Conservation (phyloP, 306 rosid species). For the Citrullus colocynthis region DNA sequence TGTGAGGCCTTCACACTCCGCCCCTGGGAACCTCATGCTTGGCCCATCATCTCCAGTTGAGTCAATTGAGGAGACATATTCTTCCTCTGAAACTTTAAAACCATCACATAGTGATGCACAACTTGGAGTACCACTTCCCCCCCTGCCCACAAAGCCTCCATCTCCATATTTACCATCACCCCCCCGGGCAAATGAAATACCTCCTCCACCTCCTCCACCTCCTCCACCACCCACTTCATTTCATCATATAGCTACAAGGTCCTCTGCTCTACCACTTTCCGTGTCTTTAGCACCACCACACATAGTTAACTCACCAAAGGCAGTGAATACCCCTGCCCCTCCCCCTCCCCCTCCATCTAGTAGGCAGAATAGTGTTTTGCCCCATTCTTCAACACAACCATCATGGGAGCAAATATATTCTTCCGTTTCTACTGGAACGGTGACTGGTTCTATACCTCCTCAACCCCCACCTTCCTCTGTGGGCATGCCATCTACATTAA, state of each 20-base stretch:
- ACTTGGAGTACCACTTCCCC: slow-evolving; percentile 10
- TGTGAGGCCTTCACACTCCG: slow-evolving; percentile 37
- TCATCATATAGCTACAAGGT: background rate
- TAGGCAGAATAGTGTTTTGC: background rate
- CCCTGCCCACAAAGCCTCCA: slow-evolving; percentile 26
- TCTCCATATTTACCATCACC: slow-evolving; percentile 15
- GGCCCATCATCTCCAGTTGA: slow-evolving; percentile 21
- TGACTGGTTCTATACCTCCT: background rate
- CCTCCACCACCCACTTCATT: background rate
- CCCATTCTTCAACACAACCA: background rate
- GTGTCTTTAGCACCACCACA: background rate
- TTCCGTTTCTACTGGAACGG: background rate
- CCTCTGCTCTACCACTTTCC: slow-evolving; percentile 4
- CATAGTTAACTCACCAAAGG: background rate
- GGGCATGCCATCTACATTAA: background rate
- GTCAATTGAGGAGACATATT: slow-evolving; percentile 20
- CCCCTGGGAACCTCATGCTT: slow-evolving; percentile 29
- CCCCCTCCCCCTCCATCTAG: slow-evolving; percentile 17
- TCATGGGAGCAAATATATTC: slow-evolving; percentile 3
- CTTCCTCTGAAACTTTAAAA: slow-evolving; percentile 12
- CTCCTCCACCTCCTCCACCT: slow-evolving; percentile 22
- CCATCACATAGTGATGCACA: slow-evolving; percentile 1
- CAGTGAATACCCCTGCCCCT: slow-evolving; percentile 5
- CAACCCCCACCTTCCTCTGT: background rate
- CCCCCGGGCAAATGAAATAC: background rate